Evolutionary conservation across 2,329 filamentous ascomycete genomes (phyloP), one percentile per base, ranked within the genome.

Genomic region (Fusarium annulatum): DNA sequence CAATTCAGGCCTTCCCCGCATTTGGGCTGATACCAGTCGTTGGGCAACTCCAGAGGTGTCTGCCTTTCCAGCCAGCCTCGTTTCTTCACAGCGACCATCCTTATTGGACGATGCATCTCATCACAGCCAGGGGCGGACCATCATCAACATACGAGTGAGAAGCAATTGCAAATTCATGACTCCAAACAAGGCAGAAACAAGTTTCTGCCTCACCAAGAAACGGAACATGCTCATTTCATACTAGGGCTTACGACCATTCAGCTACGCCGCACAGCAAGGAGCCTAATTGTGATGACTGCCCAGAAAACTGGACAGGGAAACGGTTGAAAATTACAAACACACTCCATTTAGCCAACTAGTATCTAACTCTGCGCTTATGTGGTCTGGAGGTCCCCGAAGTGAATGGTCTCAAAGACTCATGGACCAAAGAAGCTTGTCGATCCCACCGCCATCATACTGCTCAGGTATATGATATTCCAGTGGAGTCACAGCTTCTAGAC

Each of bases 381-480:
- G 26, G 26, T 28, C 26, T 28, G 26, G 26, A 26, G 26, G 26
- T 26, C 26, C 26, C 26, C 26, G 26, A 26, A 26, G 26, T 28
- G 26, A 28, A 45, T 4, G 9, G 8, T 8, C 18, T 28, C 28
- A 48, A 16, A 68, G 43, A 4, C 42, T 53, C 65, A 68, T 63
- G 3, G 56, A 55, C 43, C 55, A 45, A 7, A 68, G 56, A 15
- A 68, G n/a, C 7, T 68, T 62, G 15, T 68, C 64, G n/a, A 68
- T 42, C 2, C 65, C 65, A 26, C 65, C 65, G 1, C 65, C 65
- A 2, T 34, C 19, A 26, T 68, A 68, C 2, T 10, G 36, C 3
- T 26, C 14, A 4, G 65, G 65, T 39, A 68, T 34, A 30, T 68
- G 36, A 14, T 62, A 63, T 30, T 68, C 64, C 14, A 68, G 9